Base-by-base conservation (phyloP, 768 basidiomycete genomes). In the Pisolithus microcarpus region DNA sequence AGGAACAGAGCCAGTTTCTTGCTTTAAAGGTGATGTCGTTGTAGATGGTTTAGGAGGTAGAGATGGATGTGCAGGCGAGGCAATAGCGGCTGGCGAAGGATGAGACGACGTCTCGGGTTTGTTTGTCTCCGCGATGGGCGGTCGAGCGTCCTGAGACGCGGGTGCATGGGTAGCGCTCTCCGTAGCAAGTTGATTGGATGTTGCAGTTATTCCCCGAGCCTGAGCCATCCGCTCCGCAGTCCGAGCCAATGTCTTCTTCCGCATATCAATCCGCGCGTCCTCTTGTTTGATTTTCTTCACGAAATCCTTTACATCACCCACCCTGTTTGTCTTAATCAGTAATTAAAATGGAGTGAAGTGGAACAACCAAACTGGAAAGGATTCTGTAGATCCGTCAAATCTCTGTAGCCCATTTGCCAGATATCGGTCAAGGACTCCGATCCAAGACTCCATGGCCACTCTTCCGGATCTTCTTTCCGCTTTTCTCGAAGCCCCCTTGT, bases 331-430 rank as follows among this genome's bases (percentile, higher is more conserved):
- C 28, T 8, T 47, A 13, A 47, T 59, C 26, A 53, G 53, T 37
- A 15, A 38, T 16, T 40, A 46, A 42, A 28, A 13, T 39, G 23
- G 8, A 10, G 6, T 45, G 43, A 43, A 39, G 34, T 38, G 24
- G 42, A 58, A 46, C 57, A 56, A 69, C 76, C 64, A 59, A 69
- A 87, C 87, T 76, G 77, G 75, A 83, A 84, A 10, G 81, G 80
- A 51, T 72, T 77, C 61, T 85, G 73, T 24, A 90, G 64, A 64
- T 89, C 84, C 9, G 58, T 49, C 49, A 87, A 60, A 45, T 79
- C 79, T 54, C 79, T 71, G 60, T 84, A 90, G 15, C 89, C 88
- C 81, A 86, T 81, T 51, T 81, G 79, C 89, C 89, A 92, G 26
- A 89, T 85, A 54, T 89, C 86, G 2, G 85, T 86, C 61, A 91